Evolutionary conservation across 257 asterid genomes (phyloP), one percentile per base, ranked within the genome.

Genomic region (Gentiana straminea): DNA sequence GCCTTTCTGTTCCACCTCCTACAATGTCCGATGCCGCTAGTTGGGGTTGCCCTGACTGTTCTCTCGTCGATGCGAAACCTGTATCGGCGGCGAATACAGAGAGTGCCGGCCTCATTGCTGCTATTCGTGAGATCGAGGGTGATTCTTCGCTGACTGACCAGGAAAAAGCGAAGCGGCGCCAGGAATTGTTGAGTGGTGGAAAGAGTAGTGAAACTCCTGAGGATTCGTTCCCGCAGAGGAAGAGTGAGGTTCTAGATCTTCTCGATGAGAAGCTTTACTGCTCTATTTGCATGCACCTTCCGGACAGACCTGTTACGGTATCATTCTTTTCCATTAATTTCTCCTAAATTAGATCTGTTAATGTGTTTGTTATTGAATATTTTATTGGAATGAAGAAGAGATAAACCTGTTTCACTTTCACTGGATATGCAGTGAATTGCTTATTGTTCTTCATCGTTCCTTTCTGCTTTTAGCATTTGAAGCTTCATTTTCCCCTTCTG

Each of bases 281-380:
- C 78, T 84, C 95, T 59, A 81, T 89, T 35, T 89, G 97, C 94
- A 86, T 86, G 97, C 94, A 84, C 55, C 83, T 84, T 33, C 93
- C 89, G 33, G 95, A 89, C 8, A 68, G 84, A 62, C 97, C 97
- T 33, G 88, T 86, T 8, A 76, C 97, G 69, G 97, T 89, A 65
- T 58, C 8, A 41, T 5, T 41, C 9, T 5, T 41, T 10, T 10
- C 9, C 46, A 41, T 41, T 41, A 41, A 5, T 41, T 41, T 10
- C 9, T 41, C 9, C 9, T 41, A 41, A 41, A 41, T 41, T 41
- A 5, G 46, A 41, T 2, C 9, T 4, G 9, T 10, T 41, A 4
- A 10, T 41, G 46, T 41, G 7, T 3, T 41, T 41, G 46, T 10
- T 1, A 41, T 5, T 10, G 46, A 3, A 41, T 24, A 24, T 24